Percentiles rank a stretch among this genome's conserved stretches.
Evolutionary conservation across 257 asterid species (phyloP).

Genomic region (Datura wrightii): DNA sequence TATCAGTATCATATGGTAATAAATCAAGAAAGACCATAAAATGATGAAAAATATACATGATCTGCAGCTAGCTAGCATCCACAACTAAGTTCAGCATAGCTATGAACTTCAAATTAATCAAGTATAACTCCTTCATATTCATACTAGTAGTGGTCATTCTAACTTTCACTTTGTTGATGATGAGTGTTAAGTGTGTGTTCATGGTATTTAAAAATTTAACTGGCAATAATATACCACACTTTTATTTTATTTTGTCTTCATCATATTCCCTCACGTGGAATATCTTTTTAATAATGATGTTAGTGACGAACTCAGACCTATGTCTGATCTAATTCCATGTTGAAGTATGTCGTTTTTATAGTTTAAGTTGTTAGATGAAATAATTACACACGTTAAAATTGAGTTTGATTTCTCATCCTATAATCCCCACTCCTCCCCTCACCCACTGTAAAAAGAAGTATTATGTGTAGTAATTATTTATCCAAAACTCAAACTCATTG

Average conservation of each 20-base stretch:
- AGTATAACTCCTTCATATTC: background rate
- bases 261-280: background rate
- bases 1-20: background rate
- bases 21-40: background rate
- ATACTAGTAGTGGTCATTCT: too few species aligned
- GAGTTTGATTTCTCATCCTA: background rate
- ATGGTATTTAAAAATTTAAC: too few species aligned
- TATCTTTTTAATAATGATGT: background rate
- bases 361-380: too few species aligned
- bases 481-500: background rate
- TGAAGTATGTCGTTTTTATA: too few species aligned
- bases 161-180: background rate
- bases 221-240: too few species aligned
- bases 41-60: background rate
- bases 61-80: slow-evolving; percentile 6
- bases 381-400: too few species aligned
- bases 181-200: background rate
- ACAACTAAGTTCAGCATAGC: background rate
- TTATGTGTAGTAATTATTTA: background rate
- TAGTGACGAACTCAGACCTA: background rate
- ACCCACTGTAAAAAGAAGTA: background rate
- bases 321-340: background rate
- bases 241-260: background rate
- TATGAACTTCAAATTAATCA: background rate
- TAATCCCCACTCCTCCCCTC: background rate